phyloP scores from a whole-genome alignment of 768 basidiomycete species.

The Mycena amicta region DNA sequence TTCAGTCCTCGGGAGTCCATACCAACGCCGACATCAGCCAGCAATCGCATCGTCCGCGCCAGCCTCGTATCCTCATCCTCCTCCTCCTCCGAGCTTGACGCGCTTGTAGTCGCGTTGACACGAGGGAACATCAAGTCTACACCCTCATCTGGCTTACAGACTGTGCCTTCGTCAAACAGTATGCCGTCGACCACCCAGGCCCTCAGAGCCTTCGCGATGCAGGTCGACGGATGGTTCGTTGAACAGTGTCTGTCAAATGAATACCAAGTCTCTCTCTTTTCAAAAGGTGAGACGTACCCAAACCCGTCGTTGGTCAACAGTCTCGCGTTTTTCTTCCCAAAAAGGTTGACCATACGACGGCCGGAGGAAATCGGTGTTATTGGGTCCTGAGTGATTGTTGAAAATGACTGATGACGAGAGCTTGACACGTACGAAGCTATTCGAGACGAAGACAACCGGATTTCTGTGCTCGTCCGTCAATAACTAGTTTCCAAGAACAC shows the following conservation, averaged over 20 bases:
- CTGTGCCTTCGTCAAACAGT: constrained; percentile 11
- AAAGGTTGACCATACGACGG: constrained; percentile 13
- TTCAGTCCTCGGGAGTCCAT: too few relatives aligned
- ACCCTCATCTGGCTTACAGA: constrained; percentile 18
- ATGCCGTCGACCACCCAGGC: constrained; percentile 10
- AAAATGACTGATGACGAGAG: neutral
- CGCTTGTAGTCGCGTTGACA: neutral
- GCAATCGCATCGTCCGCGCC: neutral
- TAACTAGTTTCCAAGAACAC: neutral
- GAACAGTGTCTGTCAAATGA: constrained; percentile 21
- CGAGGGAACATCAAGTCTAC: constrained; percentile 16
- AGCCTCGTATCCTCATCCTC: neutral
- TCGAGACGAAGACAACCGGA: constrained; percentile 17
- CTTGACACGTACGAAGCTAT: constrained; percentile 14
- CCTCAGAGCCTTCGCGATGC: constrained; percentile 8
- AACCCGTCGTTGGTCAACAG: constrained; percentile 16
- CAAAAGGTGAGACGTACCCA: neutral
- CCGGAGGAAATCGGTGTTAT: constrained; percentile 13
- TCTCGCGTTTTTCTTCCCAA: constrained; percentile 16
- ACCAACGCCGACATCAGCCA: constrained; percentile 9
- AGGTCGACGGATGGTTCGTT: constrained; percentile 12
- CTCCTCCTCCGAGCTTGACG: too few relatives aligned
- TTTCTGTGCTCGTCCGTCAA: neutral
- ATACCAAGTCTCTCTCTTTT: neutral
- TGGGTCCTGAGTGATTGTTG: too few relatives aligned